Evolutionary conservation across 495 filamentous ascomycete species (phyloP).

Genomic region (Bathelium albidoporum): DNA sequence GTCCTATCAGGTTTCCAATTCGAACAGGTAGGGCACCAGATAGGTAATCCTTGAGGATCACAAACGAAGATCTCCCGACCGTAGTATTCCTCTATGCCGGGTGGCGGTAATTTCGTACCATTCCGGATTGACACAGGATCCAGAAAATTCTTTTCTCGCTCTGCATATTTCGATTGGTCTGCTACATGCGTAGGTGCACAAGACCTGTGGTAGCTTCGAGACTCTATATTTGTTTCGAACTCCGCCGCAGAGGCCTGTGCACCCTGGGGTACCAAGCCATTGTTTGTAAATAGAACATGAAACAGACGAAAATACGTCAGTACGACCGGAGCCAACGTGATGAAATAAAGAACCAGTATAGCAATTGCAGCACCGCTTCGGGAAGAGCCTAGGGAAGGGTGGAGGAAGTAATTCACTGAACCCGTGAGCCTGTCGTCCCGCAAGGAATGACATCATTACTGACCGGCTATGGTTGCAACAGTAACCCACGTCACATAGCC

Average conservation of each 20-base stretch:
- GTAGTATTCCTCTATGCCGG: slow-evolving; percentile 18
- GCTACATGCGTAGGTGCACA: not conserved
- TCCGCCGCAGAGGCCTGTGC: not conserved
- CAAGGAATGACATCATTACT: slow-evolving; percentile 16
- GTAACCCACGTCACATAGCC: slow-evolving; percentile 55
- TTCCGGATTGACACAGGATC: not conserved
- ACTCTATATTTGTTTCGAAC: not conserved
- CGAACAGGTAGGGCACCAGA: slow-evolving; percentile 68
- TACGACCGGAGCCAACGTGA: not conserved
- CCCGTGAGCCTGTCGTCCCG: not conserved
- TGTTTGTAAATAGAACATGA: slow-evolving; percentile 4
- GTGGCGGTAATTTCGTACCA: slow-evolving; percentile 6
- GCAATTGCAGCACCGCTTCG: not conserved
- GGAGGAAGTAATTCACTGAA: not conserved
- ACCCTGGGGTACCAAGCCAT: not conserved
- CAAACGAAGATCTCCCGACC: slow-evolving; percentile 20
- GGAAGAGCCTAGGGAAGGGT: not conserved
- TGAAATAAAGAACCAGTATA: slow-evolving; percentile 5
- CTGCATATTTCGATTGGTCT: not conserved
- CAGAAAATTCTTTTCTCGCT: not conserved
- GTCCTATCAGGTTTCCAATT: slow-evolving; percentile 77
- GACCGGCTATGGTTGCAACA: slow-evolving; percentile 49
- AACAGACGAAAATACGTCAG: not conserved
- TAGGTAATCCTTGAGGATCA: slow-evolving; percentile 64
- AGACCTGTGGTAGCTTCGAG: not conserved